phyloP scores from a whole-genome alignment of 257 asterid genomes.

The Petrea volubilis region DNA sequence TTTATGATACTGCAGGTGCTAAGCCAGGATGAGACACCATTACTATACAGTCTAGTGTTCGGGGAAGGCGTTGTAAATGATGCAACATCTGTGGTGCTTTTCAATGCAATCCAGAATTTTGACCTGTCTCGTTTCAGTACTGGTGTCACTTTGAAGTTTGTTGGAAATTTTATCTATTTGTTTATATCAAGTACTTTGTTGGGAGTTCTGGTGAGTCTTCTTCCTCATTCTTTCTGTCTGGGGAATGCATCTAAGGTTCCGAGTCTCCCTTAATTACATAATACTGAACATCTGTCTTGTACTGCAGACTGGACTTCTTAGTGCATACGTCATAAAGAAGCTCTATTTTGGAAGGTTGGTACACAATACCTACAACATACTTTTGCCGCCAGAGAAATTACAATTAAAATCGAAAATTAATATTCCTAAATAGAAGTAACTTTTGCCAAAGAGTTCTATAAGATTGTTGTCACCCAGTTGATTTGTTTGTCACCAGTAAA shows the following conservation, averaged over 20 bases:
- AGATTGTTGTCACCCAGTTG: not conserved
- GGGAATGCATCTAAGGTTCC: not conserved
- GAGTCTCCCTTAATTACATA: not conserved
- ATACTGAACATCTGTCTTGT: constrained; percentile 26
- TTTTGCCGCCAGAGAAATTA: not conserved
- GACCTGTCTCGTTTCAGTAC: constrained; percentile 46
- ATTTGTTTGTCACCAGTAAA: not conserved
- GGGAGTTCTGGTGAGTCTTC: constrained; percentile 55
- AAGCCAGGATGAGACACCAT: constrained; percentile 65
- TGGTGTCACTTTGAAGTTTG: constrained; percentile 37
- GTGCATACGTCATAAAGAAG: constrained; percentile 65
- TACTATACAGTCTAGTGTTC: constrained; percentile 64
- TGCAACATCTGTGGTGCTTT: constrained; percentile 74
- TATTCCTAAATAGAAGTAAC: not conserved
- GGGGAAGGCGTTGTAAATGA: constrained; percentile 82
- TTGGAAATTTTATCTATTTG: constrained; percentile 53
- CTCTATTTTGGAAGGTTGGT: constrained; percentile 65
- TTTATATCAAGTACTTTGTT: constrained; percentile 52
- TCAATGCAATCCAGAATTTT: constrained; percentile 68
- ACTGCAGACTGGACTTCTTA: constrained; percentile 58
- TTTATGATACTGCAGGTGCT: constrained; percentile 49
- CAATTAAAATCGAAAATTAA: not conserved
- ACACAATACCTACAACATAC: not conserved
- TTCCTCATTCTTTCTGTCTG: constrained; percentile 8
- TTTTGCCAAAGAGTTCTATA: constrained; percentile 1